Base-by-base conservation (phyloP, 106 monocot species). In the Dendrobium officinale region DNA sequence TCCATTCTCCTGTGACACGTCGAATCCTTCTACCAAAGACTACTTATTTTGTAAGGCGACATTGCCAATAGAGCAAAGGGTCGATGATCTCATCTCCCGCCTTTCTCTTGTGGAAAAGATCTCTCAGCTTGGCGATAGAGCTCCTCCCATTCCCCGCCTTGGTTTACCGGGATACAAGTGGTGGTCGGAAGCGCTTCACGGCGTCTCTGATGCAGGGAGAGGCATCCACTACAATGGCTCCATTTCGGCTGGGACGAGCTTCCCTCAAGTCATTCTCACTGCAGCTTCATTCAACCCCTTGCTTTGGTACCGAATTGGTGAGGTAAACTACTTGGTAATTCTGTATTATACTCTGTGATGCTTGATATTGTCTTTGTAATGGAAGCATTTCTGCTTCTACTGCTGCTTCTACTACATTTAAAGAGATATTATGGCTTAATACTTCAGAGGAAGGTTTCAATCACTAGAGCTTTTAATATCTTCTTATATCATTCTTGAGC, bases 101-200 rank as follows among this genome's bases (percentile, higher is more conserved):
- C 81, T 97, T 13, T 86, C 91, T 7, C 79, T 97, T 31, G 85
- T 67, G 2, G 96, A 88, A 97, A 94, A 85, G 26, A 89, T 97
- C 10, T 61, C 88, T 6, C 96, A 97, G 83, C 77, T 97, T 45
- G 96, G 94, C 1, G 91, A 97, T 72, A 40, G 77, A n/a, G 78
- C 94, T 7, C 92, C 96, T 42, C 81, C 89, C 13, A 86, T 97
- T 18, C 83, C 88, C 0, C 85, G 96, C 75, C 90, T 96, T 5
- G 92, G 93, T 47, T 72, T 96, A 33, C 93, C 93, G 54, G 85
- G 79, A 1, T 96, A 92, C 83, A 83, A 88, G 64, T 96, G 96
- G 96, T 96, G 96, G 96, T 96, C 96, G n/a, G 96, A 96, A 86
- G 80, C 93, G 2, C 87, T 96, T 17, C 96, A 96, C 64, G 96